A percentile compares a stretch with the other conserved stretches of the same genome.
phyloP scores from a whole-genome alignment of 1,284 basidiomycete genomes.

The Heterobasidion annosum region DNA sequence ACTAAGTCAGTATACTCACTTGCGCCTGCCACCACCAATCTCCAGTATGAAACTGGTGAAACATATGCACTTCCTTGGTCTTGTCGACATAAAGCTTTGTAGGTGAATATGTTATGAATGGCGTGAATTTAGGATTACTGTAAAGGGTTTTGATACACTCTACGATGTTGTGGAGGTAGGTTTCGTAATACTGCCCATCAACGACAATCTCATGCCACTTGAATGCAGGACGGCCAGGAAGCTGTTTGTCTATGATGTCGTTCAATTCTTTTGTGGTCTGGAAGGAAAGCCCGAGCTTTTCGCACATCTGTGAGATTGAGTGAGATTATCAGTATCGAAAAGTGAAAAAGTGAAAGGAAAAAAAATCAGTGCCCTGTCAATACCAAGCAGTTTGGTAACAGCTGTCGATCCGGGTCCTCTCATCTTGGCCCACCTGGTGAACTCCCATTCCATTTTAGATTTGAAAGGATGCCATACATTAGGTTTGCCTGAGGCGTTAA shows the following conservation, averaged over 20 bases:
- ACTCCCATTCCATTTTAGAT: conserved; percentile 10
- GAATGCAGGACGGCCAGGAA: background rate
- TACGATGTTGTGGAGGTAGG: background rate
- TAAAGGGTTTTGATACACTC: background rate
- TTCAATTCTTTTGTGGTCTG: background rate
- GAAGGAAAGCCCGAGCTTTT: conserved; percentile 1
- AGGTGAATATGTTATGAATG: background rate
- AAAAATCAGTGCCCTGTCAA: conserved; percentile 10
- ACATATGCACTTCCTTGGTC: background rate
- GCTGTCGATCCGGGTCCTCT: conserved; percentile 12
- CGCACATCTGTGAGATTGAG: background rate
- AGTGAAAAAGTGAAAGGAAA: background rate
- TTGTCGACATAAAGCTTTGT: background rate
- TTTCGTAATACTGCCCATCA: background rate
- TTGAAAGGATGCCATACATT: background rate
- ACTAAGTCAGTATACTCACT: background rate
- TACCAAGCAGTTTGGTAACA: conserved; percentile 11
- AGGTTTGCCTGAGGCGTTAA: background rate
- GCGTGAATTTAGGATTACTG: background rate
- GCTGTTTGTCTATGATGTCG: background rate
- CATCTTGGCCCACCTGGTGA: conserved; percentile 13
- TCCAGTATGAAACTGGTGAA: conserved; percentile 4
- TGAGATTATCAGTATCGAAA: background rate
- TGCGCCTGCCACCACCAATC: conserved; percentile 5
- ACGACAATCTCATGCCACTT: background rate